Percentiles rank a stretch among this genome's conserved stretches.
Conservation (phyloP, 768 basidiomycete genomes). For the Podaxis mareebaensis region DNA sequence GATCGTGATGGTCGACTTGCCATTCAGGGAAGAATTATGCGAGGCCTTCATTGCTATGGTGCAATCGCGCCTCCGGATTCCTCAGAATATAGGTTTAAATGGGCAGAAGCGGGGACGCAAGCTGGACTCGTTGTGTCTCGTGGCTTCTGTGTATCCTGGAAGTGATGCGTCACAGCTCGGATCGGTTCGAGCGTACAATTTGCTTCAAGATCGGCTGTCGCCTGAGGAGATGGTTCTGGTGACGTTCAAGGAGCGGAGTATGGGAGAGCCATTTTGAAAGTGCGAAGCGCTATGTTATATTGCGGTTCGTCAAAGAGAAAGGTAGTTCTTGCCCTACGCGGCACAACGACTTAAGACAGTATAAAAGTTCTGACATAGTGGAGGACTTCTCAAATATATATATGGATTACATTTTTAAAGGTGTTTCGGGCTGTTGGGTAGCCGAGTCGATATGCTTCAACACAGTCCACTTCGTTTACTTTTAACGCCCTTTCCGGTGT, state of each 20-base stretch:
- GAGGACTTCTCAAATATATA: too few species aligned
- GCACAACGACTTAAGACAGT: too few species aligned
- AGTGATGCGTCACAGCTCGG: too few species aligned
- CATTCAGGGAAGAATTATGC: background rate
- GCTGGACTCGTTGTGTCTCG: background rate
- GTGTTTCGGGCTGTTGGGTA: too few species aligned
- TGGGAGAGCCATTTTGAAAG: background rate
- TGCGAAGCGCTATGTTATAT: background rate
- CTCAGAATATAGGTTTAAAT: background rate
- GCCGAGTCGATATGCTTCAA: too few species aligned
- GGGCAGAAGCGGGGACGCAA: background rate
- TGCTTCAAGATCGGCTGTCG: background rate
- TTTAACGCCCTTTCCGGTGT: too few species aligned
- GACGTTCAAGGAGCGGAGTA: background rate
- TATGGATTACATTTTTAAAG: too few species aligned
- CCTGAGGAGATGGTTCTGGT: background rate
- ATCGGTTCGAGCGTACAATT: background rate
- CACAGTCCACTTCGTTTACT: too few species aligned
- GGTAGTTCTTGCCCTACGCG: too few species aligned
- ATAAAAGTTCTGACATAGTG: too few species aligned
- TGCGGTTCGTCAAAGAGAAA: too few species aligned
- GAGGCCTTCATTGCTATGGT: slow-evolving; percentile 1
- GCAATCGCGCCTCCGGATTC: slow-evolving; percentile 2
- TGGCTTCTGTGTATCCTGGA: background rate
- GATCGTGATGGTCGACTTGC: background rate